Evolutionary conservation across 495 filamentous ascomycete species (phyloP).

Genomic region (Xylaria scruposa): DNA sequence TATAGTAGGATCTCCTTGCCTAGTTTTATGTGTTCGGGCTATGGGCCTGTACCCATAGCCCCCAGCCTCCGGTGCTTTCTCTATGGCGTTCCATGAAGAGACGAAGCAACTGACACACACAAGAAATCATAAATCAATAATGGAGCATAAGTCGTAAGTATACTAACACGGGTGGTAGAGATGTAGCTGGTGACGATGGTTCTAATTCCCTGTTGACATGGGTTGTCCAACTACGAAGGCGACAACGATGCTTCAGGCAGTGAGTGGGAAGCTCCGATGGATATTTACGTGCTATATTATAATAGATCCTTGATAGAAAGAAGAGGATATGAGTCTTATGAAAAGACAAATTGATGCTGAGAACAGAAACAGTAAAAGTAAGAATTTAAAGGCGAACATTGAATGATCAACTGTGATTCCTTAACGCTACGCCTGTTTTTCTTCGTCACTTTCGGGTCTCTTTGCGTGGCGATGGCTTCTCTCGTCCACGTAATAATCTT

Average conservation of each 20-base stretch:
- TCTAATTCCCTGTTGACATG: neutral
- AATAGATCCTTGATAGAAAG: neutral
- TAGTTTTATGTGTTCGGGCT: too few species aligned
- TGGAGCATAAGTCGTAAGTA: neutral
- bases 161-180: neutral
- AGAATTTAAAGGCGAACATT: neutral
- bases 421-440: slow-evolving; percentile 32
- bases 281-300: neutral
- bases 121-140: neutral
- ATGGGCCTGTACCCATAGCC: too few species aligned
- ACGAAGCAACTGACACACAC: neutral
- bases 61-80: too few species aligned
- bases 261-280: neutral
- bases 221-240: neutral
- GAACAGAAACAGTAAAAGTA: neutral
- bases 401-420: neutral
- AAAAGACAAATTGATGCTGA: neutral
- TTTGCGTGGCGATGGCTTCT: slow-evolving; percentile 36
- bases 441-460: slow-evolving; percentile 26
- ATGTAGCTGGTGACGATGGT: neutral
- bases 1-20: too few species aligned
- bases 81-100: neutral
- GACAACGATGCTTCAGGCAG: neutral
- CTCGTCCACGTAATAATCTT: slow-evolving; percentile 54
- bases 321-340: neutral